phyloP scores from a whole-genome alignment of 805 yeast species.

The Spathaspora arborariae region DNA sequence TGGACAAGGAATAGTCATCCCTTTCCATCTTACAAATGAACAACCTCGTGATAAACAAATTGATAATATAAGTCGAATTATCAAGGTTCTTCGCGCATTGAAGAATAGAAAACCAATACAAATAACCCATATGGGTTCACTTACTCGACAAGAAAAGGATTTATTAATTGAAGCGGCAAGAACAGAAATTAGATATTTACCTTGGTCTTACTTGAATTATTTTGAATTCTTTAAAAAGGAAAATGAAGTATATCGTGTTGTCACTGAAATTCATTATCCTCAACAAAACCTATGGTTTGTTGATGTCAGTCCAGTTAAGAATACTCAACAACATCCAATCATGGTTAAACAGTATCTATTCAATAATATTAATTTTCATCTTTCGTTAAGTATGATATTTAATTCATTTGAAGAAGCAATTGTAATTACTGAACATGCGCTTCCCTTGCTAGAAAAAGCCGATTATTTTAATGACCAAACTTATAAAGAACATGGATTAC shows the following conservation, averaged over 20 bases:
- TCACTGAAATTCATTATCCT: slow-evolving; percentile 13
- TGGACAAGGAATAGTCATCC: slow-evolving; percentile 32
- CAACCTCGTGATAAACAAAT: slow-evolving; percentile 13
- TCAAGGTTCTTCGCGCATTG: slow-evolving; percentile 22
- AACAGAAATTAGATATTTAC: slow-evolving; percentile 12
- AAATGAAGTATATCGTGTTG: slow-evolving; percentile 3
- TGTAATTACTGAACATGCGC: slow-evolving; percentile 22
- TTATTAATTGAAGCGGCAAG: slow-evolving; percentile 13
- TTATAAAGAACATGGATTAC: slow-evolving; percentile 20
- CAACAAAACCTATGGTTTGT: slow-evolving; percentile 26
- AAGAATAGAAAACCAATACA: slow-evolving; percentile 29
- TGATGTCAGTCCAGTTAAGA: slow-evolving; percentile 17
- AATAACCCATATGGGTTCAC: slow-evolving; percentile 14
- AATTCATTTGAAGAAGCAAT: slow-evolving; percentile 30
- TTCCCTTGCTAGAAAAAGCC: slow-evolving; percentile 20
- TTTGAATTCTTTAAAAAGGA: background rate
- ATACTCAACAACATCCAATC: slow-evolving; percentile 13
- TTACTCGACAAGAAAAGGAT: slow-evolving; percentile 11
- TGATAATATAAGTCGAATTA: slow-evolving; percentile 16
- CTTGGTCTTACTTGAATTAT: slow-evolving; percentile 10
- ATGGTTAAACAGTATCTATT: slow-evolving; percentile 7
- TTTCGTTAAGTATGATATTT: slow-evolving; percentile 24
- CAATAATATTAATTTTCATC: slow-evolving; percentile 14
- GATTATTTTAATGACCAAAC: slow-evolving; percentile 15
- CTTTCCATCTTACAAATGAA: slow-evolving; percentile 16